Base-by-base conservation (phyloP, 768 basidiomycete genomes). In the Leccinum arenicola region DNA sequence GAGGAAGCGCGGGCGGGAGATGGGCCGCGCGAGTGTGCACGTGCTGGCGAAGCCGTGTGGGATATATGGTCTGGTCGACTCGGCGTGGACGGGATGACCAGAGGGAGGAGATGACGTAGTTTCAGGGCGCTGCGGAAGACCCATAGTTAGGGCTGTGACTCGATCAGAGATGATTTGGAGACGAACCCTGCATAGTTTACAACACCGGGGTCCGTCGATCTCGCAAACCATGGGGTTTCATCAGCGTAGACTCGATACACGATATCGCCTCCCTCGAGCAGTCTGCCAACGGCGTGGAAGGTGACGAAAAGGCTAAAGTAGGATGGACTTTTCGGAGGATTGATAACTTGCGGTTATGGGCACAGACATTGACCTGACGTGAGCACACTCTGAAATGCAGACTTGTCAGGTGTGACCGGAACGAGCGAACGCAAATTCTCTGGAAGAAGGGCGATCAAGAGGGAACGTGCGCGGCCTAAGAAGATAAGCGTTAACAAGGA, bases 291-390 rank as follows among this genome's bases (percentile, higher is more conserved):
- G 72, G 69, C 23, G 66, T 63, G 0, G 67, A 64, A 25, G 76
- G 68, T 4, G 76, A 78, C 47, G 80, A 81, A 59, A 77, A 76
- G 50, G 70, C 70, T 6, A 84, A 80, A 73, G 81, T 78, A 59
- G 84, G 87, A 0, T 93, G 91, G 88, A 93, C 93, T 19, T 95
- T 93, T 70, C 77, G 94, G 60, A 75, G 93, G 57, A 90, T 86
- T 2, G 94, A 95, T 72, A 96, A 95, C 69, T 74, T 96, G 29
- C 78, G 91, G 27, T 71, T 93, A 21, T 95, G 91, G 88, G 87
- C 84, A 48, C 12, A 95, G 81, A 9, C 92, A 73, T 66, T 93
- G 89, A 0, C 94, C 93, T 4, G 88, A 92, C 2, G 88, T 81
- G 7, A 91, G 76, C 4, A 77, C 78, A 3, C 74, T 70, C 2